Base-by-base conservation (phyloP, 2,329 filamentous ascomycete genomes). In the Diplocarpon mali region DNA sequence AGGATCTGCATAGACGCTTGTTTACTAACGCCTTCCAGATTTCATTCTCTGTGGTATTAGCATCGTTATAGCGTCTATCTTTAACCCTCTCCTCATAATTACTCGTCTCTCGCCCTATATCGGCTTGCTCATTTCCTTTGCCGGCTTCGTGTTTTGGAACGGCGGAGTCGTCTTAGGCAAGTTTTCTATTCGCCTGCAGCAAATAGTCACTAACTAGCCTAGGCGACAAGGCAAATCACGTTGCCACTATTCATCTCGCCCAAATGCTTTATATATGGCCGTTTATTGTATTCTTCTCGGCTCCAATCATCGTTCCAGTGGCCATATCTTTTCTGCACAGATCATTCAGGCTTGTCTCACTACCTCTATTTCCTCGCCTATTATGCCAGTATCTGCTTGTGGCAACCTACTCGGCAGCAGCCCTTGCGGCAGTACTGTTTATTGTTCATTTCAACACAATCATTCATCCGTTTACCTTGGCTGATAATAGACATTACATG, bases 231-330 rank as follows among this genome's bases (percentile, higher is more conserved):
- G 82, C 85, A 20, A 95, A 95, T 59, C 92, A 98, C 59, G 73
- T 92, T 28, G 88, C 89, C 0, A 92, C 88, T 1, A 68, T 96
- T 11, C 90, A 98, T 60, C 67, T 92, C 5, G 75, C 90, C 0
- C 92, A 98, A 65, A 85, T 98, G 76, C 80, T 96, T 14, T 98
- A 98, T 60, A 81, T 96, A 53, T 95, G 88, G 84, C 83, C 89
- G 0, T 84, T 94, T 50, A 80, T 94, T 46, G 68, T 77, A 30
- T 94, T 96, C 67, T 96, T 95, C 68, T 95, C 89, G 0, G 76
- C 80, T 39, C 90, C 92, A 0, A 69, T 95, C 1, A 65, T 90
- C 3, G 51, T 83, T 0, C 75, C 79, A 0, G 65, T 65, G 3
- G 50, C 62, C 3, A 16, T 61, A 16, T 68, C 70, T 2, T 41